Base-by-base conservation (phyloP, 164 flowering plant species). In the Magnolia sinica region DNA sequence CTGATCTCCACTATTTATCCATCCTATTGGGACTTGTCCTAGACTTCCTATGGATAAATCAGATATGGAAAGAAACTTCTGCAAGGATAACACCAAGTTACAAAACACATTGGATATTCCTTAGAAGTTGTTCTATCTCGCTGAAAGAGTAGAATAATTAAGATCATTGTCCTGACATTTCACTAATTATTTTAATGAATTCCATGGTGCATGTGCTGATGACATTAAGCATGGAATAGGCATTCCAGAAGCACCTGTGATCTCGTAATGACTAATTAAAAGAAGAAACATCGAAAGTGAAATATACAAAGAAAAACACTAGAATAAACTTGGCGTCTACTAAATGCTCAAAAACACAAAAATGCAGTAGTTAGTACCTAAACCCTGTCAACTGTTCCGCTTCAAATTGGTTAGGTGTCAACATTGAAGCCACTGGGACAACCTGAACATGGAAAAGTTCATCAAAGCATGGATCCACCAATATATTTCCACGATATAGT, bases 321-420 rank as follows among this genome's bases (percentile, higher is more conserved):
- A 37, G 45, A 37, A 37, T 37, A 37, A 37, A 37, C 45, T 37
- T 5, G 45, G 45, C 7, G 7, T 37, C 45, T 37, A 37, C 45
- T 37, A 37, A 37, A 37, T 37, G 45, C 45, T 37, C 45, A 37
- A 37, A 37, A 37, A 37, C 61, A 11, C 61, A 55, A 11, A 55
- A 55, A 16, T 14, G 8, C 55, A 37, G 72, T 68, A 73, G 49
- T 51, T 63, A 16, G 51, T 84, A 96, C 99, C 95, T 91, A 64
- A 80, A 81, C n/a, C 91, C 91, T 65, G 97, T 88, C 86, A 96
- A 85, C 29, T 80, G 89, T 82, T 96, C 99, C 64, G 95, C 98
- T 86, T 96, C 99, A 86, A 94, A 96, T 80, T 96, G 99, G 79
- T 96, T 96, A 29, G 99, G 99, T 50, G 99, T 96, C 86, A 94